Evolutionary conservation across 2,329 filamentous ascomycete species (phyloP).

Genomic region (Nemania sp.): DNA sequence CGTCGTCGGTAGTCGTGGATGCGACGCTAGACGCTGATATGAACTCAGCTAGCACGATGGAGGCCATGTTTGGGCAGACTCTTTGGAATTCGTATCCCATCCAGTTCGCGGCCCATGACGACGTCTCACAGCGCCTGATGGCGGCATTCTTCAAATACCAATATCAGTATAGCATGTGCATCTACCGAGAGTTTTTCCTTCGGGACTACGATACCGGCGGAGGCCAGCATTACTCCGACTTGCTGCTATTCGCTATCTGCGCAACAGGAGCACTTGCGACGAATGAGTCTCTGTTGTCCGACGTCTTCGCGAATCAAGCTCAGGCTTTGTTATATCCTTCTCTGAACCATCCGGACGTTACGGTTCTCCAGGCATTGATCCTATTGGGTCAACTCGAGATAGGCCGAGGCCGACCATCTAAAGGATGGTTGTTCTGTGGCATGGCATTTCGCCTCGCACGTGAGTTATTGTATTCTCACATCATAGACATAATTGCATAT

Average conservation of each 20-base stretch:
- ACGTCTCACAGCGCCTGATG: slow-evolving; percentile 60
- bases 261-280: slow-evolving; percentile 62
- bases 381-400: slow-evolving; percentile 62
- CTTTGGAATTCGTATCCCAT: slow-evolving; percentile 41
- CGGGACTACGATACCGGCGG: slow-evolving; percentile 61
- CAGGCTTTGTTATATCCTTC: slow-evolving; percentile 59
- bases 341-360: slow-evolving; percentile 61
- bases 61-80: slow-evolving; percentile 30
- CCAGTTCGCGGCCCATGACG: slow-evolving; percentile 58
- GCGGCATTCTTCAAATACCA: slow-evolving; percentile 61
- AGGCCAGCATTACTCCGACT: slow-evolving; percentile 63
- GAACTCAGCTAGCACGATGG: slow-evolving; percentile 16
- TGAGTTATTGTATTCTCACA: slow-evolving; percentile 24
- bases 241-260: slow-evolving; percentile 62
- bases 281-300: slow-evolving; percentile 55
- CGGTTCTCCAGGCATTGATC: slow-evolving; percentile 59
- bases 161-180: slow-evolving; percentile 63
- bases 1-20: slow-evolving; percentile 24
- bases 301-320: slow-evolving; percentile 59
- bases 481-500: no score
- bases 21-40: slow-evolving; percentile 32
- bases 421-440: slow-evolving; percentile 64
- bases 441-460: slow-evolving; percentile 64
- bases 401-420: slow-evolving; percentile 60
- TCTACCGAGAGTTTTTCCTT: slow-evolving; percentile 64